phyloP scores from a whole-genome alignment of 2,329 filamentous ascomycete genomes.

The Lasiodiplodia theobromae region DNA sequence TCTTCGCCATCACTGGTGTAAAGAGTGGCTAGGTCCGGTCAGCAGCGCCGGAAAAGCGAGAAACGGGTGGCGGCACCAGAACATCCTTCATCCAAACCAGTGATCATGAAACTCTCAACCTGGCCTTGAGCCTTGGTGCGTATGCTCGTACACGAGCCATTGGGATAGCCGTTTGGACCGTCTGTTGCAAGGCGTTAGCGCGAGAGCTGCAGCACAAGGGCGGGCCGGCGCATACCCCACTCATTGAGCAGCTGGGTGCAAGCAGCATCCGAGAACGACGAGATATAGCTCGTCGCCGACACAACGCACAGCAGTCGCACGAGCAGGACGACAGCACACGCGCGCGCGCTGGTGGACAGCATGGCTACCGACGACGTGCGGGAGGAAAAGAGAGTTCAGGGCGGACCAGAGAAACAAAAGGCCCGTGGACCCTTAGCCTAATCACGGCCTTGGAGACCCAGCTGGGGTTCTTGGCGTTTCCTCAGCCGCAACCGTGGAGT shows the following conservation, averaged over 20 bases:
- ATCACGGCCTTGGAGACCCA: not conserved
- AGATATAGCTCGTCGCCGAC: conserved; percentile 6
- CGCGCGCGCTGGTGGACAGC: not conserved
- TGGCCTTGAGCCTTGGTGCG: not conserved
- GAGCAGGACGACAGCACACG: not conserved
- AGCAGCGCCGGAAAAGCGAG: not conserved
- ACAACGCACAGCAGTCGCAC: not conserved
- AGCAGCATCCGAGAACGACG: conserved; percentile 3
- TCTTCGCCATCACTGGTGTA: conserved; percentile 36
- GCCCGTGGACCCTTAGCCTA: not conserved
- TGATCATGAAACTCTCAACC: conserved; percentile 37
- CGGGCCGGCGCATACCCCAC: conserved; percentile 2
- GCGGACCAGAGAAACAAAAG: conserved; percentile 1
- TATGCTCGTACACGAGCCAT: conserved; percentile 17
- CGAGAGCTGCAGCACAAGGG: not conserved
- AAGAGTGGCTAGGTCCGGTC: conserved; percentile 35
- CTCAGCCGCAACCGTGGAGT: conserved; percentile 8
- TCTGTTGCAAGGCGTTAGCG: conserved; percentile 1
- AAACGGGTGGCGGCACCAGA: conserved; percentile 31
- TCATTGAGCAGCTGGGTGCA: conserved; percentile 13
- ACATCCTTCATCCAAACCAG: conserved; percentile 38
- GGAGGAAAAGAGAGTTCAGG: not conserved
- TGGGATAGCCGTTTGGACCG: conserved; percentile 18
- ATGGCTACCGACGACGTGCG: not conserved
- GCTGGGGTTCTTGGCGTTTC: conserved; percentile 4